phyloP scores from a whole-genome alignment of 768 basidiomycete genomes.

The Myochromella boudieri region DNA sequence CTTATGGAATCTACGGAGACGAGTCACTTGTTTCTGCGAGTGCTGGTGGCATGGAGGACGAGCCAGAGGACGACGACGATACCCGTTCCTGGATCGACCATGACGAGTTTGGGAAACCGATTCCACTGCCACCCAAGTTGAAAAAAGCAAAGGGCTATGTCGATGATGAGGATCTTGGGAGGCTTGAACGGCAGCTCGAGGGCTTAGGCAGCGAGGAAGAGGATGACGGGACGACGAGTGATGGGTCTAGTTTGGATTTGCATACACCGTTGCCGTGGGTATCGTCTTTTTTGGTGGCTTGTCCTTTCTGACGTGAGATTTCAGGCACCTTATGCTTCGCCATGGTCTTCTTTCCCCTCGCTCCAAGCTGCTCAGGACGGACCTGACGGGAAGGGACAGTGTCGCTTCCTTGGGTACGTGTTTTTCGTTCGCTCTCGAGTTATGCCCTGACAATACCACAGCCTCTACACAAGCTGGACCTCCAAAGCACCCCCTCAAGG shows the following conservation, averaged over 20 bases:
- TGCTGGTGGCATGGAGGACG: not conserved
- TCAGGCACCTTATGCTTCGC: conserved; percentile 63
- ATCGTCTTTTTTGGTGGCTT: conserved; percentile 1
- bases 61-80: conserved; percentile 17
- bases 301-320: conserved; percentile 5
- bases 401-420: conserved; percentile 33
- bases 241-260: conserved; percentile 65
- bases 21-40: not conserved
- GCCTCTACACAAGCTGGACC: too few relatives aligned
- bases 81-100: conserved; percentile 21
- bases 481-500: not conserved
- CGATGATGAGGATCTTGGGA: conserved; percentile 21
- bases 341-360: conserved; percentile 66
- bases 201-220: too few relatives aligned
- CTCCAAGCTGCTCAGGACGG: conserved; percentile 53
- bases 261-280: conserved; percentile 72
- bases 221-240: conserved; percentile 28
- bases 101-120: conserved; percentile 18
- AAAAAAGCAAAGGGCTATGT: conserved; percentile 1
- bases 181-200: conserved; percentile 19
- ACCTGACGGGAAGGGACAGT: conserved; percentile 17
- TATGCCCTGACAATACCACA: not conserved
- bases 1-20: not conserved
- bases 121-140: not conserved
- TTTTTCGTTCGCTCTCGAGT: not conserved